These are phyloP conservation scores for Solanum piurae DNA, from an alignment of 257 asterid genomes.

Conservation along the genomic window DNA sequence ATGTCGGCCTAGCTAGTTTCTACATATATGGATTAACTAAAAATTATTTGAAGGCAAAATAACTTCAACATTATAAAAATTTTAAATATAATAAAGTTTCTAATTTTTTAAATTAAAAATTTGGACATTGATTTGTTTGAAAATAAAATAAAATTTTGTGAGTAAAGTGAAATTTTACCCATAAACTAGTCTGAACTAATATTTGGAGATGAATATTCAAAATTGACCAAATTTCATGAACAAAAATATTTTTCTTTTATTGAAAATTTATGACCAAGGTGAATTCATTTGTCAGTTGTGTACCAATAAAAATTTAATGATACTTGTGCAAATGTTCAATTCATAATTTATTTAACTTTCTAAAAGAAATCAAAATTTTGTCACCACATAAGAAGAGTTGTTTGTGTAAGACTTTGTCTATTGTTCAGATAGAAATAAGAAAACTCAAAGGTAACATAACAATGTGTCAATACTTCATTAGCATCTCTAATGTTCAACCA, in stretches of 20 bases:
- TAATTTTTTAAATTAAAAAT: no score
- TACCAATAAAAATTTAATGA: no score
- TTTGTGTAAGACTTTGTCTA: conserved; percentile 17
- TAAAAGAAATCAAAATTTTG: background rate
- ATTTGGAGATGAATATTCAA: no score
- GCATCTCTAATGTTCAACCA: background rate
- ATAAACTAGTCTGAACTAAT: background rate
- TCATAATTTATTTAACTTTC: background rate
- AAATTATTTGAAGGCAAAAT: no score
- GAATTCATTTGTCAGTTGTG: no score
- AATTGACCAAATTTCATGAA: background rate
- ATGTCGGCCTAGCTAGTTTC: no score
- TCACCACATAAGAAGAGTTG: conserved; percentile 12
- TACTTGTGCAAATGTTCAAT: background rate
- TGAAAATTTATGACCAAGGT: no score
- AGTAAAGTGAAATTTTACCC: background rate
- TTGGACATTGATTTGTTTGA: background rate
- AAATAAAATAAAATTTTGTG: no score
- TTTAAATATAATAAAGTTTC: no score
- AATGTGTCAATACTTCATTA: background rate
- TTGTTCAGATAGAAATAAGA: conserved; percentile 6
- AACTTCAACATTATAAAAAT: background rate
- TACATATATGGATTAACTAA: no score
- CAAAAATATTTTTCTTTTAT: no score
- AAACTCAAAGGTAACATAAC: conserved; percentile 5